Evolutionary conservation across 768 basidiomycete genomes (phyloP).

Genomic region (Ephemerocybe angulata): DNA sequence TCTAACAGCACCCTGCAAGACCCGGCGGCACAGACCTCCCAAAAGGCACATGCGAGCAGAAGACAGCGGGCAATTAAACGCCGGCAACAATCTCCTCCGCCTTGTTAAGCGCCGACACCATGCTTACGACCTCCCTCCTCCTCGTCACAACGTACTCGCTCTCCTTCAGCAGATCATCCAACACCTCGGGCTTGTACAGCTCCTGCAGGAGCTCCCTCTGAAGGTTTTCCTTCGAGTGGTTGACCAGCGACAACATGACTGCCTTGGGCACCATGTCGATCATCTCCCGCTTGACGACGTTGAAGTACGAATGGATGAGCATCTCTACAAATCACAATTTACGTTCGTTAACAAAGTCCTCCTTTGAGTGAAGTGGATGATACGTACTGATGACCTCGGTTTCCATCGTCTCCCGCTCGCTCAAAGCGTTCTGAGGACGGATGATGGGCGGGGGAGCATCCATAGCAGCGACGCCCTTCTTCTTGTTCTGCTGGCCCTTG

Average conservation of each 20-base stretch:
- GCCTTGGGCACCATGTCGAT: slow-evolving; percentile 99
- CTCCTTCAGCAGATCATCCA: slow-evolving; percentile 94
- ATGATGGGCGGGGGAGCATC: slow-evolving; percentile 81
- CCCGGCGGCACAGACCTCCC: too few species aligned
- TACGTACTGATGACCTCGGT: slow-evolving; percentile 97
- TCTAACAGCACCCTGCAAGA: background rate
- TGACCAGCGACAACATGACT: slow-evolving; percentile 87
- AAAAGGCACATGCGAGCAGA: background rate
- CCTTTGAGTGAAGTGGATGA: too few species aligned
- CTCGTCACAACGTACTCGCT: slow-evolving; percentile 85
- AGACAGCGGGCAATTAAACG: slow-evolving; percentile 19
- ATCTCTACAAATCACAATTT: slow-evolving; percentile 53
- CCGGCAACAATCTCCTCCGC: slow-evolving; percentile 72
- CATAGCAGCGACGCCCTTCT: slow-evolving; percentile 51
- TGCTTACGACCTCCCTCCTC: slow-evolving; percentile 90
- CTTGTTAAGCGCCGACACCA: slow-evolving; percentile 94
- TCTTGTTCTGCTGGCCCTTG: slow-evolving; percentile 48
- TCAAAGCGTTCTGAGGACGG: slow-evolving; percentile 85
- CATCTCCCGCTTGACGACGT: slow-evolving; percentile 98
- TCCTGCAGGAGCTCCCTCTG: slow-evolving; percentile 93
- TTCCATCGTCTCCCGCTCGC: slow-evolving; percentile 95
- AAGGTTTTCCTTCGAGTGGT: slow-evolving; percentile 89
- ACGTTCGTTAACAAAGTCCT: slow-evolving; percentile 1
- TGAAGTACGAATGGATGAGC: slow-evolving; percentile 94
- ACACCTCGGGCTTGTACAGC: slow-evolving; percentile 94